Conservation (phyloP, 2,329 filamentous ascomycete species). For the Ceratocystis destructans region DNA sequence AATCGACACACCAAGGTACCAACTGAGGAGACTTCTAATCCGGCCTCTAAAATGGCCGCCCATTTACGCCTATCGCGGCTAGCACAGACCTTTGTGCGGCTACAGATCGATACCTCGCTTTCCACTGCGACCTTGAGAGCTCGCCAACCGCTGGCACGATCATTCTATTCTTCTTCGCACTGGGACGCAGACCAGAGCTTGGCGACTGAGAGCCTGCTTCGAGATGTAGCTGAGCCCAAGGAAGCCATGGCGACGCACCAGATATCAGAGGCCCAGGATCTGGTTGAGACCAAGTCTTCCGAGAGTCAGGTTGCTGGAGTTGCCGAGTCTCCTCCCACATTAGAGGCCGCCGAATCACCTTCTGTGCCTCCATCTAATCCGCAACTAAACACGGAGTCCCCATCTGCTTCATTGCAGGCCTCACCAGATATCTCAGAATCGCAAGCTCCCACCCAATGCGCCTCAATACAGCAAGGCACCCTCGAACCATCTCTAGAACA, state of each 20-base stretch:
- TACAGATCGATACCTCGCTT: not conserved
- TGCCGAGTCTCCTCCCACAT: not conserved
- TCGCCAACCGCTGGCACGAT: not conserved
- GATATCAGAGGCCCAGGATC: not conserved
- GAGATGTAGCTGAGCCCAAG: not conserved
- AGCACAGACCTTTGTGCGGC: conserved; percentile 9
- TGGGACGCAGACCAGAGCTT: not conserved
- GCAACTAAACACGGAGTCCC: not conserved
- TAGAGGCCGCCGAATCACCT: not conserved
- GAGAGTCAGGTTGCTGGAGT: not conserved
- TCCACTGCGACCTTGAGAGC: not conserved
- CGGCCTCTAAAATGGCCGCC: not conserved
- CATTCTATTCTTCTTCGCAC: conserved; percentile 3
- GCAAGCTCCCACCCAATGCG: not conserved
- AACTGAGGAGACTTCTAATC: too few relatives aligned
- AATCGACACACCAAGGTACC: too few relatives aligned
- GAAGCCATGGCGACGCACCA: not conserved
- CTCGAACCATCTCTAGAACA: not conserved
- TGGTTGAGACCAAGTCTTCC: not conserved
- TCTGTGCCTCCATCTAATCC: not conserved
- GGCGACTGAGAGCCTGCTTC: not conserved
- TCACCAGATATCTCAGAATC: not conserved
- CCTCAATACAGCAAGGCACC: not conserved
- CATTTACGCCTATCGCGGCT: conserved; percentile 9
- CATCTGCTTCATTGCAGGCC: not conserved